These are phyloP conservation scores for Xylaria sp. DNA, from an alignment of 2,329 filamentous ascomycete species.

Conservation along the genomic window DNA sequence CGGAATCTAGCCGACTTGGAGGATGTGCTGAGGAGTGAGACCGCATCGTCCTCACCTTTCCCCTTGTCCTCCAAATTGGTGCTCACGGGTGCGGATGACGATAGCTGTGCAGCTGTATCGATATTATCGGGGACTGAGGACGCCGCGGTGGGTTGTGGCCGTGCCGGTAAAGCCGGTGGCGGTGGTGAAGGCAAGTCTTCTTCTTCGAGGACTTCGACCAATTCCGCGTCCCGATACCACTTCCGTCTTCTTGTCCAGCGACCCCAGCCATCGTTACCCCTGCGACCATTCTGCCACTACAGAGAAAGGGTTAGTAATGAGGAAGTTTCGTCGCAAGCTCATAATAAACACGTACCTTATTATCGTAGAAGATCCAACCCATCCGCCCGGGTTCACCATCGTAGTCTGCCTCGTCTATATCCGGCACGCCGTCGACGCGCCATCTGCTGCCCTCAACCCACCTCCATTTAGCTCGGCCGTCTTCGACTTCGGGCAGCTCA, in stretches of 20 bases:
- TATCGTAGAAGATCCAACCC: slow-evolving; percentile 98
- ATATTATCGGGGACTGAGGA: slow-evolving; percentile 39
- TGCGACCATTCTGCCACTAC: slow-evolving; percentile 88
- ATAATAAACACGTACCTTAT: slow-evolving; percentile 72
- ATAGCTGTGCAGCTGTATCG: slow-evolving; percentile 7
- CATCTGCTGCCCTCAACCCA: slow-evolving; percentile 90
- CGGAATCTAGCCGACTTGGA: slow-evolving; percentile 47
- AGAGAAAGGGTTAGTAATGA: slow-evolving; percentile 9
- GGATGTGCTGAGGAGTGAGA: slow-evolving; percentile 48
- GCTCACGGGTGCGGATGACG: slow-evolving; percentile 24
- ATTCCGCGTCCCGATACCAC: slow-evolving; percentile 96
- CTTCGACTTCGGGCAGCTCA: slow-evolving; percentile 69
- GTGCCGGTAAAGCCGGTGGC: slow-evolving; percentile 46
- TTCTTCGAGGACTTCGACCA: slow-evolving; percentile 74
- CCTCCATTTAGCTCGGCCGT: slow-evolving; percentile 69
- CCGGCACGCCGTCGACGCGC: slow-evolving; percentile 80
- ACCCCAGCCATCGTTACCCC: slow-evolving; percentile 90
- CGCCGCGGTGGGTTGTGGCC: slow-evolving; percentile 40
- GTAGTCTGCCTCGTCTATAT: slow-evolving; percentile 62
- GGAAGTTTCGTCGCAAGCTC: background rate
- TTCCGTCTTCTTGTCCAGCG: slow-evolving; percentile 92
- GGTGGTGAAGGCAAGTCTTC: slow-evolving; percentile 43
- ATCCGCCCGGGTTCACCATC: slow-evolving; percentile 70
- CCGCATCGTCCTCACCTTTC: slow-evolving; percentile 45
- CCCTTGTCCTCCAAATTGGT: slow-evolving; percentile 32